Base-by-base conservation (phyloP, 345 rosid species). In the Sisymbrium irio region DNA sequence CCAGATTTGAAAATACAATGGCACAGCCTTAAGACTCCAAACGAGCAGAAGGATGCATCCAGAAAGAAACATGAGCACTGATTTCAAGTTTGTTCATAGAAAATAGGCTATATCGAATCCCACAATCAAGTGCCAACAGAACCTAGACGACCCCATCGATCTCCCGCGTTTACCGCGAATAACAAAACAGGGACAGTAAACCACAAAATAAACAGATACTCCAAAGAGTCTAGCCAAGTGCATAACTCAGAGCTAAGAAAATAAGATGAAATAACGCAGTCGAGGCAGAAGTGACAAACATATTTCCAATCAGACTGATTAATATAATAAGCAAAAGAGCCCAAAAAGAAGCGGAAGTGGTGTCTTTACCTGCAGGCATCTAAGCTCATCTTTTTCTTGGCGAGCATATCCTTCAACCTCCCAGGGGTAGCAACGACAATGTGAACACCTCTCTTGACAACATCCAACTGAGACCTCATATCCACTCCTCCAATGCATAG, bases 401-500 rank as follows among this genome's bases (percentile, higher is more conserved):
- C 93, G 13, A 91, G 88, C 97, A 93, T 85, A 75, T 93, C 97
- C 86, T 93, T 93, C 79, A 93, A 80, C 69, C 95, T 89, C 61
- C 97, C 97, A 28, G 97, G 98, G 37, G 98, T 93, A 5, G 98
- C 98, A 65, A 93, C 91, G 74, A 93, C 98, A 27, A 91, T 89
- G 55, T 88, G 98, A 39, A 93, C 97, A 56, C 94, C 97, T 81
- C 78, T 89, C 82, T 86, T 89, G 53, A 91, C 94, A 63, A 89
- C 78, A 67, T 91, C 98, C 83, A 93, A 79, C 84, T 93, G 96
- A 2, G 92, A 84, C 65, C 89, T 83, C 97, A 91, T 93, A 80
- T 93, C 97, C 57, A 93, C 83, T 25, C 98, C 97, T 17, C 98
- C 97, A 46, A 88, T 93, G 78, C 96, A 91, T 3, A 93, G 86